Conservation (phyloP, 2,329 filamentous ascomycete species). For the Curvularia verruculosa region DNA sequence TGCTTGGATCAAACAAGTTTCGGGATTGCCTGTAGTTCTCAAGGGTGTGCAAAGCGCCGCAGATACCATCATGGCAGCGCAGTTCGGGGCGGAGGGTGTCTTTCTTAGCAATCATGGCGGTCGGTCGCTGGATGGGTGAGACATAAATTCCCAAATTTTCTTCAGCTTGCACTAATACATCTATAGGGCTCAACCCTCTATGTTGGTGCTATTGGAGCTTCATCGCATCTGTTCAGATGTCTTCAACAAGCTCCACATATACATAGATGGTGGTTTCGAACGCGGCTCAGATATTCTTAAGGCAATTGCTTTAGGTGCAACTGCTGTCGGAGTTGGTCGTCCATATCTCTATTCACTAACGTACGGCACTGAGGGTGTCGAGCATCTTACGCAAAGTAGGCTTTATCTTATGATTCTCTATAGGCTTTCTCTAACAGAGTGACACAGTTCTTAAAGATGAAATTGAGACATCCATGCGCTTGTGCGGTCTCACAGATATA, state of each 20-base stretch:
- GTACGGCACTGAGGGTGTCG: slow-evolving; percentile 61
- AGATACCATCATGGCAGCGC: slow-evolving; percentile 55
- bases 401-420: not conserved
- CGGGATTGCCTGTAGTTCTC: slow-evolving; percentile 68
- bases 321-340: slow-evolving; percentile 9
- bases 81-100: slow-evolving; percentile 57
- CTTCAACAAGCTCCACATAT: slow-evolving; percentile 31
- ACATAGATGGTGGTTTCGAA: slow-evolving; percentile 60
- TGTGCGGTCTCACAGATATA: not conserved
- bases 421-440: not conserved
- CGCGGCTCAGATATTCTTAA: slow-evolving; percentile 60
- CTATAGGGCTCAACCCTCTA: not conserved
- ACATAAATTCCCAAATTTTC: slow-evolving; percentile 43
- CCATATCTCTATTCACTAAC: slow-evolving; percentile 65
- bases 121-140: slow-evolving; percentile 59
- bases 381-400: slow-evolving; percentile 38
- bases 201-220: not conserved
- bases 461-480: not conserved
- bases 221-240: not conserved
- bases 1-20: slow-evolving; percentile 62
- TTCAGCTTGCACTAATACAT: not conserved
- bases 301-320: slow-evolving; percentile 59
- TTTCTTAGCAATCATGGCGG: slow-evolving; percentile 62
- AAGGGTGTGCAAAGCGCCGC: slow-evolving; percentile 63
- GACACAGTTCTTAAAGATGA: not conserved